Evolutionary conservation across 1,284 basidiomycete genomes (phyloP).

Genomic region (Calocybe gambosa): DNA sequence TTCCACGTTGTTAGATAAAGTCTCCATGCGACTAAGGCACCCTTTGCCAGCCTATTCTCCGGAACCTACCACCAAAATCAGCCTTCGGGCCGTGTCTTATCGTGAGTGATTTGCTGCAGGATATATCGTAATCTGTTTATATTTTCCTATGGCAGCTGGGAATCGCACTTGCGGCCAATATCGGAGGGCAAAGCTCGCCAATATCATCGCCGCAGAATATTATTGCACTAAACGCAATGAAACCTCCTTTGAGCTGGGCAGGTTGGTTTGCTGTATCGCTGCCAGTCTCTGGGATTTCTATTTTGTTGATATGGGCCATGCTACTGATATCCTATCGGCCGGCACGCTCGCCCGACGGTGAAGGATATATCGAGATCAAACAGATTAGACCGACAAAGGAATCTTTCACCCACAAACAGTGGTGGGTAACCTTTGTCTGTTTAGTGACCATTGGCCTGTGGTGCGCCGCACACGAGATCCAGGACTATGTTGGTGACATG

Average conservation of each 20-base stretch:
- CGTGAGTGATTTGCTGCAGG: slow-evolving; percentile 39
- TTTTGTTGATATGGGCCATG: slow-evolving; percentile 88
- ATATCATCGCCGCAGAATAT: slow-evolving; percentile 97
- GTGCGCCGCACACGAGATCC: slow-evolving; percentile 85
- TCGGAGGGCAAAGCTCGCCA: slow-evolving; percentile 95
- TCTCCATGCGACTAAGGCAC: slow-evolving; percentile 9
- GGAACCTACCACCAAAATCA: slow-evolving; percentile 85
- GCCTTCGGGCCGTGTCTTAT: slow-evolving; percentile 90
- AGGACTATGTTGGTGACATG: slow-evolving; percentile 89
- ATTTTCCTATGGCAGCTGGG: slow-evolving; percentile 56
- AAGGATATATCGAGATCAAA: slow-evolving; percentile 77
- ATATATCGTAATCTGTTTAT: background rate
- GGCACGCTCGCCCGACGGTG: slow-evolving; percentile 63
- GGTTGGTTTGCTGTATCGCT: slow-evolving; percentile 94
- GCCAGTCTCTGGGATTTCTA: slow-evolving; percentile 82
- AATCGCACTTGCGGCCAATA: slow-evolving; percentile 96
- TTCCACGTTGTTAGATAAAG: slow-evolving; percentile 12
- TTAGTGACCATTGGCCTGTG: slow-evolving; percentile 86
- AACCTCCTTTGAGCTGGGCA: slow-evolving; percentile 82
- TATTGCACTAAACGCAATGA: slow-evolving; percentile 88
- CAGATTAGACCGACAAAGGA: slow-evolving; percentile 80
- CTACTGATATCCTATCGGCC: slow-evolving; percentile 82
- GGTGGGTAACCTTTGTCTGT: slow-evolving; percentile 85
- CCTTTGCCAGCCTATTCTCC: slow-evolving; percentile 74
- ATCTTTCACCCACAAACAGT: slow-evolving; percentile 79